Percentiles rank a stretch among this genome's conserved stretches.
phyloP scores from a whole-genome alignment of 2,329 filamentous ascomycete species.

The Thermothelomyces thermophilus region DNA sequence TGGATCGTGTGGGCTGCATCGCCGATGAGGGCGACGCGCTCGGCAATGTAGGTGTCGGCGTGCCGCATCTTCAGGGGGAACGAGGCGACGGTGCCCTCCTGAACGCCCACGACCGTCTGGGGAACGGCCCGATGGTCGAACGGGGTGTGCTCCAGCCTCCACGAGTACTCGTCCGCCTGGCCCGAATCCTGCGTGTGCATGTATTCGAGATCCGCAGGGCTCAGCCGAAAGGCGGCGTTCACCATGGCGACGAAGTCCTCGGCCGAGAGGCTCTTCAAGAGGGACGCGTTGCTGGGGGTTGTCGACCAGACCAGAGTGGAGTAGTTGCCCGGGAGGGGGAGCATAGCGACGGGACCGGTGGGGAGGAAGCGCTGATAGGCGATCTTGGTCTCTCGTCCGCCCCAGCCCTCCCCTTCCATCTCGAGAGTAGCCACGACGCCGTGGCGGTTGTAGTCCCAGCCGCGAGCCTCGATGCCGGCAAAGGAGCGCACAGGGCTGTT shows the following conservation, averaged over 20 bases:
- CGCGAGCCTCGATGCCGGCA: conserved; percentile 74
- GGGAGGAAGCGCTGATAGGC: conserved; percentile 96
- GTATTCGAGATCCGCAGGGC: conserved; percentile 71
- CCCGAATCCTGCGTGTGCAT: conserved; percentile 59
- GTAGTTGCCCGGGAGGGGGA: conserved; percentile 77
- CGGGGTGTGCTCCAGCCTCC: conserved; percentile 69
- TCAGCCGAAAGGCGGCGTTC: conserved; percentile 85
- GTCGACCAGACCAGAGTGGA: conserved; percentile 94
- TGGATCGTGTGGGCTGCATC: conserved; percentile 95
- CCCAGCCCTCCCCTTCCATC: conserved; percentile 56
- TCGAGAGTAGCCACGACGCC: conserved; percentile 86
- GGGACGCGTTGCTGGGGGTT: conserved; percentile 68
- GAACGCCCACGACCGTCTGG: conserved; percentile 60
- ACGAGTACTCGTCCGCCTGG: conserved; percentile 71
- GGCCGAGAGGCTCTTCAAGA: conserved; percentile 67
- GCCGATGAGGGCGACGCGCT: conserved; percentile 85
- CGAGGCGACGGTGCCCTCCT: conserved; percentile 73
- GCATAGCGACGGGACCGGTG: conserved; percentile 81
- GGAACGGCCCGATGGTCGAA: conserved; percentile 52
- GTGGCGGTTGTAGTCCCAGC: conserved; percentile 90
- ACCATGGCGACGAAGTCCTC: conserved; percentile 78
- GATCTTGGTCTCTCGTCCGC: conserved; percentile 54
- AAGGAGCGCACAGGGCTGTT: conserved; percentile 91
- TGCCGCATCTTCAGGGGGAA: conserved; percentile 90
- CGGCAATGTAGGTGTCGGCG: conserved; percentile 85